phyloP scores from a whole-genome alignment of 78 protist genomes.

The Mantamonas sphyraenae region DNA sequence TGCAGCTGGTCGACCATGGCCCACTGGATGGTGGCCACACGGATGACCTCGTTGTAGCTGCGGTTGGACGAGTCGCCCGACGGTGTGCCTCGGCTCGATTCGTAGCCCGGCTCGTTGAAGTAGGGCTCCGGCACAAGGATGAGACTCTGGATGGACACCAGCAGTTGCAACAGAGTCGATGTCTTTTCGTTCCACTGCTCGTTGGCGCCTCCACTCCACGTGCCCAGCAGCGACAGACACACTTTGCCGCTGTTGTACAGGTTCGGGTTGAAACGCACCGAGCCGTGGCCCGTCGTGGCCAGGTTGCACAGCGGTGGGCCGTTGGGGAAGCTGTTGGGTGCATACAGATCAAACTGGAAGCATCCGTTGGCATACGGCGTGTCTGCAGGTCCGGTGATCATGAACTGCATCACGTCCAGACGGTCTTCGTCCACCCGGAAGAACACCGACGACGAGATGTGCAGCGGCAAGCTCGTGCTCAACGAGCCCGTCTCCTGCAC shows the following conservation, averaged over 20 bases:
- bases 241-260: conserved; percentile 41
- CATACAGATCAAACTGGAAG: conserved; percentile 11
- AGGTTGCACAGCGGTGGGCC: conserved; percentile 18
- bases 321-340: not conserved
- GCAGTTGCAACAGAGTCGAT: conserved; percentile 59
- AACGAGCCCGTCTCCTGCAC: not conserved
- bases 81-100: no score
- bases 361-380: conserved; percentile 8
- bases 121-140: conserved; percentile 62
- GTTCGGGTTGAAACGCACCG: conserved; percentile 80
- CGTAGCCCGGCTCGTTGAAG: conserved; percentile 83
- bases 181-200: conserved; percentile 62
- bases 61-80: no score
- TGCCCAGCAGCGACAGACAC: conserved; percentile 56
- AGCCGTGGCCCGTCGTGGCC: conserved; percentile 68
- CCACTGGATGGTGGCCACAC: no score
- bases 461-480: conserved; percentile 18
- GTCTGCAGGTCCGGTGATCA: conserved; percentile 52
- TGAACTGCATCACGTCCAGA: conserved; percentile 27
- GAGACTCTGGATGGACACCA: conserved; percentile 68
- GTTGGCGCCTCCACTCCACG: conserved; percentile 64
- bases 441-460: conserved; percentile 25
- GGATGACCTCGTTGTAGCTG: no score
- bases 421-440: conserved; percentile 42
- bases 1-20: no score